Evolutionary conservation across 371 early-diverging fungal genomes (phyloP), one percentile per base, ranked within the genome.

Genomic region (Choanephora cucurbitarum): DNA sequence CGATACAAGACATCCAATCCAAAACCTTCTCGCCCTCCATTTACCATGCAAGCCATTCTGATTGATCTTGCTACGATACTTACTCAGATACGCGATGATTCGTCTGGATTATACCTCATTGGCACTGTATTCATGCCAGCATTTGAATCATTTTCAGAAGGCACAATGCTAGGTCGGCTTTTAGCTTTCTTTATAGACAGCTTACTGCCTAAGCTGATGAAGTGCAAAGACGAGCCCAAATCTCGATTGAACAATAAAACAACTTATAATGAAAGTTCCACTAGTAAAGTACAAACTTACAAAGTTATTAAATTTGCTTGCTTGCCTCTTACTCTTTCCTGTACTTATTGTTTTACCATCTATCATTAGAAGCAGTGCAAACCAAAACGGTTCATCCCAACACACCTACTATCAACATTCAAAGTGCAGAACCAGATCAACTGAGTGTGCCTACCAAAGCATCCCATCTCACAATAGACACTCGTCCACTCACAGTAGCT

Each of bases 11-110:
- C 77, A 11, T 66, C 73, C 8, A 69, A 78, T 39, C 79, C 80
- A 4, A 77, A 79, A 21, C 85, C 85, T 18, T 77, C 81, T 6
- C 69, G 81, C 17, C 85, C 85, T 11, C 79, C 82, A 0, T 82
- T 67, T 60, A 69, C 69, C 7, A 65, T 83, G 46, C 85, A 85
- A 44, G 66, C 79, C 1, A 46, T 83, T 13, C 58, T 83, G 8
- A 58, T 85, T 15, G 85, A 85, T 55, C 71, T 83, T n/a, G 77
- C 71, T 5, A 51, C 64, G 0, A 9, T 80, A 14, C 58, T 80
- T 9, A 67, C 71, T 0, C 59, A 68, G 18, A 55, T 69, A 3
- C 64, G 66, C 1, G 62, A 72, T 17, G 70, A 76, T 58, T 32
- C 66, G 0, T 13, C 52, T n/a, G 59, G 61, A 17, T 37, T 80